Evolutionary conservation across 192 early-diverging fungal species (phyloP).

Genomic region (Jimgerdemannia flammicorona): DNA sequence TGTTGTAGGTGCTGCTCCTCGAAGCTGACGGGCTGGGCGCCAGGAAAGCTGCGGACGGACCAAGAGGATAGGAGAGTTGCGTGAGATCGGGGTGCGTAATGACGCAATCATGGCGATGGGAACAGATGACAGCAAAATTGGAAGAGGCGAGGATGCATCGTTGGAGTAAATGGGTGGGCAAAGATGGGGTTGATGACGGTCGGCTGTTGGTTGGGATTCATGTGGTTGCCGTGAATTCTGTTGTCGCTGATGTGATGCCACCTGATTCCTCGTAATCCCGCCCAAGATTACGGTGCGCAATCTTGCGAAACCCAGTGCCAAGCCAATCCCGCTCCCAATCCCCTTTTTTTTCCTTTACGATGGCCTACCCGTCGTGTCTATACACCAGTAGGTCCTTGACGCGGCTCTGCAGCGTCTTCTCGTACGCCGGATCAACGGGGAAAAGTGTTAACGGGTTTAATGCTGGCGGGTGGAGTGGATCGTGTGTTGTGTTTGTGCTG

Average conservation of each 20-base stretch:
- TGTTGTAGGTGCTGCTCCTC: slow-evolving; percentile 40
- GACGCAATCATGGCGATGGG: not conserved
- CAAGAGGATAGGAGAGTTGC: not conserved
- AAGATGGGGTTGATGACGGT: not conserved
- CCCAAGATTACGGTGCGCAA: not conserved
- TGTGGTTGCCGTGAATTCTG: not conserved
- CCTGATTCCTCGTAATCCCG: no score
- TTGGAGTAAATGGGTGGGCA: no score
- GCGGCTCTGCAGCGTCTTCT: slow-evolving; percentile 24
- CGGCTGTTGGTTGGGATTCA: not conserved
- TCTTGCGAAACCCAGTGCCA: not conserved
- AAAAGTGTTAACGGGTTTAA: not conserved
- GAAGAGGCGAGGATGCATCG: no score
- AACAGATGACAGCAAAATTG: not conserved
- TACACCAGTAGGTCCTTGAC: slow-evolving; percentile 24
- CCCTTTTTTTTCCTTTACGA: not conserved
- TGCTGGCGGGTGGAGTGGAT: not conserved
- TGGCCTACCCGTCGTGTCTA: slow-evolving; percentile 27
- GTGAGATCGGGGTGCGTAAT: not conserved
- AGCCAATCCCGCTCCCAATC: not conserved
- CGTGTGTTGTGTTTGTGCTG: not conserved
- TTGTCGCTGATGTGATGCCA: no score
- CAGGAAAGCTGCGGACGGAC: slow-evolving; percentile 48
- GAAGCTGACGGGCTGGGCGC: slow-evolving; percentile 56
- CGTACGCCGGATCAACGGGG: slow-evolving; percentile 34